Conservation (phyloP, 192 early-diverging fungal genomes). For the Mortierella alpina region DNA sequence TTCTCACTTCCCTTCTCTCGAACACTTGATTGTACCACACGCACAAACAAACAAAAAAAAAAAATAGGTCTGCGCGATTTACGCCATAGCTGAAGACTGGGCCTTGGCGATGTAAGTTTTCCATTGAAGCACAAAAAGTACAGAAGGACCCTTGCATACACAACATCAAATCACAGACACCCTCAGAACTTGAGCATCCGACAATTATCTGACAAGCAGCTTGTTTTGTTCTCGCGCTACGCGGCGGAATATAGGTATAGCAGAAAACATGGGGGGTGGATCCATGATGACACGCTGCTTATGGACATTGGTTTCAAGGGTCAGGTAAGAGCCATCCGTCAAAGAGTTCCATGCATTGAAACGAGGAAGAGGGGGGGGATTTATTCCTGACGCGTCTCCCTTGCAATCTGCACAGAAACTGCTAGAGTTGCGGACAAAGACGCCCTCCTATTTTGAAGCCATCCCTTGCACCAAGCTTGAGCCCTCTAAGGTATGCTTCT, state of each 20-base stretch:
- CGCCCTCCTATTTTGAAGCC: conserved; percentile 32
- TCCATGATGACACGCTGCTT: conserved; percentile 38
- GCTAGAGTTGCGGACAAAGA: conserved; percentile 45
- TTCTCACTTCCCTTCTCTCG: neutral
- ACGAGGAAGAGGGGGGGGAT: neutral
- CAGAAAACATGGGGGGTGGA: conserved; percentile 52
- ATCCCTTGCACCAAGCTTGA: conserved; percentile 16
- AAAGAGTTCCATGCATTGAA: neutral
- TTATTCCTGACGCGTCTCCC: neutral
- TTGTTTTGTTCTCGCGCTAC: neutral
- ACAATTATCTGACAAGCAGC: neutral
- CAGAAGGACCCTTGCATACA: too few relatives aligned
- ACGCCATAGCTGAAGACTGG: conserved; percentile 36
- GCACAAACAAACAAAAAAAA: neutral
- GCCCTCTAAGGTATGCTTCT: conserved; percentile 28
- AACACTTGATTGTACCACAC: neutral
- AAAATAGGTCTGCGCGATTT: conserved; percentile 27
- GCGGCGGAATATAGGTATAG: conserved; percentile 25
- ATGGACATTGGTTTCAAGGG: conserved; percentile 41
- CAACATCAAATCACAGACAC: too few relatives aligned
- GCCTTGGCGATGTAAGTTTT: conserved; percentile 40
- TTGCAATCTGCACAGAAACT: conserved; percentile 12
- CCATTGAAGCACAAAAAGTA: too few relatives aligned
- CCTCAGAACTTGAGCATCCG: neutral
- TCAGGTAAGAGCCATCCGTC: conserved; percentile 16